These are phyloP conservation scores for Amesomyces nigricolor DNA, from an alignment of 2,329 filamentous ascomycete species.

Conservation along the genomic window DNA sequence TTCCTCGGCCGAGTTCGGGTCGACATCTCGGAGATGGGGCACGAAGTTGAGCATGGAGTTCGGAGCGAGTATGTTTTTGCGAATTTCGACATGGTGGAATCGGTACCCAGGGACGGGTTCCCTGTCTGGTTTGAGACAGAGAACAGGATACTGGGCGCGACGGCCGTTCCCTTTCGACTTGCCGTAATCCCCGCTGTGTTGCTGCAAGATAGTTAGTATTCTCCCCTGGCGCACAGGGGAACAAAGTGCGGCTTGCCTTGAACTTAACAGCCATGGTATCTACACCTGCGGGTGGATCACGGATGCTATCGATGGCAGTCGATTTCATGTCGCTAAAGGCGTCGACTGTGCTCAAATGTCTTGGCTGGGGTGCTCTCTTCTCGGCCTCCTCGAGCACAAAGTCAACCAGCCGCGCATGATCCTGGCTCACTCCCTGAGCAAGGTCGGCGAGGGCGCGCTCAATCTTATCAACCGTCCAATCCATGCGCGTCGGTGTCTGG, in stretches of 20 bases:
- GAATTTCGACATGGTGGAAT: slow-evolving; percentile 56
- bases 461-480: slow-evolving; percentile 43
- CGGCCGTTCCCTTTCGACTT: slow-evolving; percentile 20
- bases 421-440: slow-evolving; percentile 40
- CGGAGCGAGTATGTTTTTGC: slow-evolving; percentile 53
- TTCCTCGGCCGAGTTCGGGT: slow-evolving; percentile 47
- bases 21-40: slow-evolving; percentile 53
- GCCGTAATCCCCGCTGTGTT: slow-evolving; percentile 24
- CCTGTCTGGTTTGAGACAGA: slow-evolving; percentile 45
- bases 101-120: slow-evolving; percentile 52
- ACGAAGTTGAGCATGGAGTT: slow-evolving; percentile 57
- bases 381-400: slow-evolving; percentile 43
- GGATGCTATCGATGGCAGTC: slow-evolving; percentile 30
- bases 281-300: slow-evolving; percentile 27
- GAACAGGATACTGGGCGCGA: slow-evolving; percentile 26
- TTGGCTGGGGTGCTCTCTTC: slow-evolving; percentile 34
- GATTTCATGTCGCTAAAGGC: slow-evolving; percentile 42
- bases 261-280: slow-evolving; percentile 45
- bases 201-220: slow-evolving; percentile 20
- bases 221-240: neutral
- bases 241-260: slow-evolving; percentile 38
- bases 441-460: slow-evolving; percentile 37
- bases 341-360: slow-evolving; percentile 39
- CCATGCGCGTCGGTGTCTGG: slow-evolving; percentile 23
- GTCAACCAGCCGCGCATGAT: slow-evolving; percentile 42